Base-by-base conservation (phyloP, 345 rosid genomes). In the Rhizophora mangle region DNA sequence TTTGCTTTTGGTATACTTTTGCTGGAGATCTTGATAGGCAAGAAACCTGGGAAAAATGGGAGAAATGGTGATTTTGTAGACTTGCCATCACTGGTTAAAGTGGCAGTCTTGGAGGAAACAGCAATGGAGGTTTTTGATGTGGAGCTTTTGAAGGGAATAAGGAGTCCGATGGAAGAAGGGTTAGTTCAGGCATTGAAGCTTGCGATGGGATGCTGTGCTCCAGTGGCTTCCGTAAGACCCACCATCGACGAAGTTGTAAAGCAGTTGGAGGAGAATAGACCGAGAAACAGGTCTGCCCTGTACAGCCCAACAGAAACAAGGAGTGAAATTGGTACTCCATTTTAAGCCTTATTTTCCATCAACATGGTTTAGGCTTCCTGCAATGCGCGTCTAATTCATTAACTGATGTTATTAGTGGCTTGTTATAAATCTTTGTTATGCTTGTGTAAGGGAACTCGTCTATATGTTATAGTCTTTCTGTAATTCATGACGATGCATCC, bases 161-260 rank as follows among this genome's bases (percentile, higher is more conserved):
- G 91, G 79, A 95, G 87, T 58, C 96, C 97, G 8, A 92, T 92
- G 97, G 99, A 95, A 79, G 99, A 92, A 65, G 99, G 99, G 24
- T 72, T 95, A 60, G 91, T 90, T 74, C 99, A 91, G 80, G 96
- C 96, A 30, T 73, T 95, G 90, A 95, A 95, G 80, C 89, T 95
- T 9, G 97, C 97, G 2, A 95, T 95, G 99, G 99, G 99, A 37
- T 95, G 99, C 34, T 95, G 99, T 66, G 96, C 99, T 26, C 99
- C 99, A 0, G 99, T 90, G 62, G 84, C 96, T 52, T 70, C 96
- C 0, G 97, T 95, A 24, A 80, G 99, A 75, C 99, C 99, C 0
- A 71, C 96, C 49, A 95, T 92, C 96, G 97, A 95, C 63, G 99
- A 95, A 71, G 97, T 95, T 34, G 96, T 95, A 66, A 92, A 87